Base-by-base conservation (phyloP, 352 stramenopile genomes). In the Pythium scleroteichum region DNA sequence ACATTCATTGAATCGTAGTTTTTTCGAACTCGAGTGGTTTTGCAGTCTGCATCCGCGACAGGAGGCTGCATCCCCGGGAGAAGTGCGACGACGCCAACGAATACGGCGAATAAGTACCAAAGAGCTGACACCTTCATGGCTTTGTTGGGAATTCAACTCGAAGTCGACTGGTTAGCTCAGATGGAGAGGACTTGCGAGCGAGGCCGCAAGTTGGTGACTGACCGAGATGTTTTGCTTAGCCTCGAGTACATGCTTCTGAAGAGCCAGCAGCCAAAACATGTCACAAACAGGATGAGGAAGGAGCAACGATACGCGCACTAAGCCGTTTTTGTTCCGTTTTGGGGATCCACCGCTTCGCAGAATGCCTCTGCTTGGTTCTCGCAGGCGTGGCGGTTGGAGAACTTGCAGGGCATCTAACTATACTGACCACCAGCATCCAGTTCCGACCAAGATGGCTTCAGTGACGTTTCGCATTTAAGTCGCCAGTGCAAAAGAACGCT, bases 141-240 rank as follows among this genome's bases (percentile, higher is more conserved):
- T n/a, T n/a, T n/a, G n/a, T n/a, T n/a, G n/a, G n/a, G n/a, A n/a
- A 24, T 46, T 13, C 16, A n/a, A 12, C 0, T 27, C 2, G 3
- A 50, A 10, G 22, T 32, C 19, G 26, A 51, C 22, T 29, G 2
- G 40, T 7, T 46, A n/a, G n/a, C n/a, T n/a, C n/a, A n/a, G 17
- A 7, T 46, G 40, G 13, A 27, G 29, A 38, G 41, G 50, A 53
- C 38, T 55, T 59, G 40, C 40, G 32, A 23, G 53, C 1, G 4
- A 44, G n/a, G 20, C 29, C 49, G 53, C 53, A 64, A 64, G 49
- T 68, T 59, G 38, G 27, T 53, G 48, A 68, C 26, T 67, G 59
- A 23, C 17, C 0, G 20, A 38, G n/a, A 35, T 10, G 5, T 10
- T 10, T 35, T 5, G 29, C 33, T 20, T 22, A 7, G 29, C 7